Base-by-base conservation (phyloP, 2,329 filamentous ascomycete genomes). In the Plectosphaerella sp. region DNA sequence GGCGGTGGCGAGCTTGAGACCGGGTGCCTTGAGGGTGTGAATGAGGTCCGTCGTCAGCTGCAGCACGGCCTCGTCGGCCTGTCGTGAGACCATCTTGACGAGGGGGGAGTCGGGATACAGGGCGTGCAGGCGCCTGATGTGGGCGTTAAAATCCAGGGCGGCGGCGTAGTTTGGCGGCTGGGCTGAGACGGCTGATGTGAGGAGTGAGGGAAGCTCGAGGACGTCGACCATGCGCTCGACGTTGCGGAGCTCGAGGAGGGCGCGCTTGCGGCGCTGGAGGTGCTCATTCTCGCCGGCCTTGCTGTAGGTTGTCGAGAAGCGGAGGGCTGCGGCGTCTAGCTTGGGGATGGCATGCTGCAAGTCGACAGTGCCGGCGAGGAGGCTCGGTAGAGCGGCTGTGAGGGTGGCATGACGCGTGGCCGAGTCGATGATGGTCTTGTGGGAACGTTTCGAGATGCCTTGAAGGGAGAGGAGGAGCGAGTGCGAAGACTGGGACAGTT, bases 191-290 rank as follows among this genome's bases (percentile, higher is more conserved):
- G 92, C 87, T 2, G 92, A 91, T 12, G 89, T 88, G 14, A 99
- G 80, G 35, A 97, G 74, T 0, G 88, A 85, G 1, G 94, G 94
- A 28, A 99, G 80, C 62, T 97, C 93, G 54, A 99, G 83, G 33
- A 97, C 86, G 66, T 97, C 92, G 28, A 91, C 88, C 3, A 97
- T 78, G 51, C 93, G 84, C 67, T 97, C 93, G 25, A 93, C 87
- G 66, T 97, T 97, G 47, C 89, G 82, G 16, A 90, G 83, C 15
- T 97, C 77, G 20, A 96, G 78, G 63, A 97, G 81, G 0, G 90
- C 88, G 64, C 88, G 86, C 62, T 89, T 89, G 58, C 94, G 83
- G 24, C 86, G 75, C 48, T 86, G 84, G 25, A 97, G 76, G 1
- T 90, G 77, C 48, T 84, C 79, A 59, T 84, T 87, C 55, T 88